Evolutionary conservation across 257 asterid species (phyloP).

Genomic region (Solanum okadae): DNA sequence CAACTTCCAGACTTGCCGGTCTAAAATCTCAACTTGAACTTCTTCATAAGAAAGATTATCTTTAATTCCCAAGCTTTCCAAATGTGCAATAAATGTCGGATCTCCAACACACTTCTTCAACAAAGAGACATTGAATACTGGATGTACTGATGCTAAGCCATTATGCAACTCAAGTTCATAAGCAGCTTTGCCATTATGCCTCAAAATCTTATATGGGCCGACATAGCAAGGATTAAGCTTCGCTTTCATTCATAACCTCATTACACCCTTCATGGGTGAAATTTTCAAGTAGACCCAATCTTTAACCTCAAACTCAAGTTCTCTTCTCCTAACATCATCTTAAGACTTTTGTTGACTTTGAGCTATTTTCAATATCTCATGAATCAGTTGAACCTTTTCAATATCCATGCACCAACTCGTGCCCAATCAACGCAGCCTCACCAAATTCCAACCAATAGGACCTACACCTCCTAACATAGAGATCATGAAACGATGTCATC

Average conservation of each 20-base stretch:
- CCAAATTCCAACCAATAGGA: background rate
- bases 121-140: background rate
- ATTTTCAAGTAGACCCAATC: background rate
- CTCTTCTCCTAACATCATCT: background rate
- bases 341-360: background rate
- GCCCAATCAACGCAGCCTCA: background rate
- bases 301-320: background rate
- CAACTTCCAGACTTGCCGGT: background rate
- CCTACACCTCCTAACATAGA: background rate
- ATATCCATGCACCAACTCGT: background rate
- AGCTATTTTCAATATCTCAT: background rate
- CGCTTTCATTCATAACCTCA: background rate
- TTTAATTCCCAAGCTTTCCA: background rate
- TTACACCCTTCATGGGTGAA: background rate
- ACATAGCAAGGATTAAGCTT: background rate
- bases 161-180: background rate
- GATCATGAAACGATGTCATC: background rate
- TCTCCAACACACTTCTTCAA: no score
- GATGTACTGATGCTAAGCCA: background rate
- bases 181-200: background rate
- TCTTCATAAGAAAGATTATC: no score
- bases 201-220: background rate
- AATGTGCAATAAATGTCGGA: background rate
- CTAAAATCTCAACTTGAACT: background rate
- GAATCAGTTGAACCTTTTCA: background rate